Evolutionary conservation across 257 asterid genomes (phyloP).

Genomic region (Solanum sejunctum): DNA sequence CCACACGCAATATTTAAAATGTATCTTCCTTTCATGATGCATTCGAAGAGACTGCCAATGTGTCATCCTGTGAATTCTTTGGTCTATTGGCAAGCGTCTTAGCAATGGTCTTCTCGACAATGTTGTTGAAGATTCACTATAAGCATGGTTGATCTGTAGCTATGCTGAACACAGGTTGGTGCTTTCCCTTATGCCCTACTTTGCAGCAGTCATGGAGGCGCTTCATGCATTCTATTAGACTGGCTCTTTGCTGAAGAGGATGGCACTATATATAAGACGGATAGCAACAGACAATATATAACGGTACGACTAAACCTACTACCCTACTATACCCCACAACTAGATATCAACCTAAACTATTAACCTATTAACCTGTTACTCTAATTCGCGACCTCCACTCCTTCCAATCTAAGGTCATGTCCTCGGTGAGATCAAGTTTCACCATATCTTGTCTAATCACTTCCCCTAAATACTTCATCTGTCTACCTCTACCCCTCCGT

Average conservation of each 20-base stretch:
- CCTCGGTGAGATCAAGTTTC: no score
- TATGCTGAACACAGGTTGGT: not conserved
- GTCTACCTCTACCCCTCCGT: no score
- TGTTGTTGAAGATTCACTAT: not conserved
- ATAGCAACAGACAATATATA: no score
- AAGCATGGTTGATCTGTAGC: not conserved
- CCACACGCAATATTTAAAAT: not conserved
- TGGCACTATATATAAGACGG: not conserved
- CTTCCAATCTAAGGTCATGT: no score
- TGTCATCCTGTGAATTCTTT: not conserved
- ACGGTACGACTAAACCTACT: no score
- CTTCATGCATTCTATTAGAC: not conserved
- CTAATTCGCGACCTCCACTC: no score
- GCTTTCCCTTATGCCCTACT: not conserved
- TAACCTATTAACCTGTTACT: no score
- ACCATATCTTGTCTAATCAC: no score
- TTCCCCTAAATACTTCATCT: no score
- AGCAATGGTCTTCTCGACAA: not conserved
- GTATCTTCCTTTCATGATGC: not conserved
- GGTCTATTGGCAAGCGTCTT: not conserved
- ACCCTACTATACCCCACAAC: no score
- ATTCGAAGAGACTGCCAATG: not conserved
- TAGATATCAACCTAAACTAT: no score
- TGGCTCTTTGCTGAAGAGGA: not conserved
- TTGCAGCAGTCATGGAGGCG: not conserved